Evolutionary conservation across 371 early-diverging fungal species (phyloP), one percentile per base, ranked within the genome.

Genomic region (Mucor racemosus): DNA sequence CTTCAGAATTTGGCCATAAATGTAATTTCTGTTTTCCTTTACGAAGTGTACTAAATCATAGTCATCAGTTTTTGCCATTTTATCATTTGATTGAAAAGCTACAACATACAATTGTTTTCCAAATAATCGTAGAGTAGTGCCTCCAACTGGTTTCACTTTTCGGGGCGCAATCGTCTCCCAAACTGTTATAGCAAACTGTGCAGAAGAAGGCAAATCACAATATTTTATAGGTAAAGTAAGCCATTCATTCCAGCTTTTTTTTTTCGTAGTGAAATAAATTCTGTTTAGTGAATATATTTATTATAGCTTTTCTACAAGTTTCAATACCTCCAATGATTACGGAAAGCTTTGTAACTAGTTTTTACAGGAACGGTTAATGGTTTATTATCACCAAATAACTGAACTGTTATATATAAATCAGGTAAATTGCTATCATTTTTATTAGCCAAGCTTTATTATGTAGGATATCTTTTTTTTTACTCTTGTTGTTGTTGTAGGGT

Each of bases 241-340:
- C 97, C 97, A 96, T 81, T 96, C 96, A 73, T 94, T 91, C 95
- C 95, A 95, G 10, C 92, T 63, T 21, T 36, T 35, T 34, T 55
- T 55, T 36, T 17, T 7, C 26, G 26, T 26, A 26, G 26, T 26
- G 3, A 3, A 26, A 26, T 1, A 26, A 3, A 3, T 3, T 26
- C 26, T 9, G 13, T 19, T 57, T 13, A 61, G 21, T 1, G 15
- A 19, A 14, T 14, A 31, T 13, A 19, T 38, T 11, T 38, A 38
- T 38, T 38, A 38, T 38, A 38, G 1, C 10, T 15, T 15, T 41
- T 19, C 19, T n/a, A 8, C 10, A 19, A 19, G 19, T n/a, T 48
- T 9, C 9, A 9, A 21, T 77, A 87, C 88, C 72, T 74, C 76
- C 83, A 82, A 46, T 83, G 82, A 59, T 73, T 82, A 21, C 76